Evolutionary conservation across 495 filamentous ascomycete species (phyloP).

Genomic region (Trichodelitschia bisporula): DNA sequence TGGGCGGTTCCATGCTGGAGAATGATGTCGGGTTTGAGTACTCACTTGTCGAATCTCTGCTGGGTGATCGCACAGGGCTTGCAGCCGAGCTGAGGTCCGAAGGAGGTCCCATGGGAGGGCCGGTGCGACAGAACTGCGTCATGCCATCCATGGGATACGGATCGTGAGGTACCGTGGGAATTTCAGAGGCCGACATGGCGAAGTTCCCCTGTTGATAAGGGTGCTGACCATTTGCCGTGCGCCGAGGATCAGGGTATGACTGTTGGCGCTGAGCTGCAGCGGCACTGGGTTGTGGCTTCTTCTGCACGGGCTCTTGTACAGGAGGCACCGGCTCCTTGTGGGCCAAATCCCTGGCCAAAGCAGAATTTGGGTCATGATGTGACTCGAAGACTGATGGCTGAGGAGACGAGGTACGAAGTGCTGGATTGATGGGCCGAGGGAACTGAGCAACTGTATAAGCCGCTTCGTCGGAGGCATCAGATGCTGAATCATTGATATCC

Average conservation of each 20-base stretch:
- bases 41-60: constrained; percentile 78
- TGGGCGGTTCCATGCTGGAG: constrained; percentile 40
- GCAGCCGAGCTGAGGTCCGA: constrained; percentile 64
- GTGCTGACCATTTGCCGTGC: too few relatives aligned
- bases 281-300: too few relatives aligned
- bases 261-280: too few relatives aligned
- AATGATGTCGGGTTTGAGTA: constrained; percentile 75
- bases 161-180: constrained; percentile 60
- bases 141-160: constrained; percentile 91
- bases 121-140: constrained; percentile 92
- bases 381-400: constrained; percentile 71
- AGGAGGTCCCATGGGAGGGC: constrained; percentile 27
- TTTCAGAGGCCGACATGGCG: too few relatives aligned
- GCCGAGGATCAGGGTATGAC: too few relatives aligned
- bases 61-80: constrained; percentile 52
- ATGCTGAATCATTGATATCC: constrained; percentile 56
- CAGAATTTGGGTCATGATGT: constrained; percentile 59
- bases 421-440: constrained; percentile 80
- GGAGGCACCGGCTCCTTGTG: constrained; percentile 20
- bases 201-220: too few relatives aligned
- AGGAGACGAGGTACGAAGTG: constrained; percentile 78
- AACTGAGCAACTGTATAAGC: constrained; percentile 88
- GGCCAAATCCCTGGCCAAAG: constrained; percentile 35
- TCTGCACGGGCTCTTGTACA: constrained; percentile 1
- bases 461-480: constrained; percentile 62